Evolutionary conservation across 306 rosid species (phyloP).

Genomic region (Argentina anserina): DNA sequence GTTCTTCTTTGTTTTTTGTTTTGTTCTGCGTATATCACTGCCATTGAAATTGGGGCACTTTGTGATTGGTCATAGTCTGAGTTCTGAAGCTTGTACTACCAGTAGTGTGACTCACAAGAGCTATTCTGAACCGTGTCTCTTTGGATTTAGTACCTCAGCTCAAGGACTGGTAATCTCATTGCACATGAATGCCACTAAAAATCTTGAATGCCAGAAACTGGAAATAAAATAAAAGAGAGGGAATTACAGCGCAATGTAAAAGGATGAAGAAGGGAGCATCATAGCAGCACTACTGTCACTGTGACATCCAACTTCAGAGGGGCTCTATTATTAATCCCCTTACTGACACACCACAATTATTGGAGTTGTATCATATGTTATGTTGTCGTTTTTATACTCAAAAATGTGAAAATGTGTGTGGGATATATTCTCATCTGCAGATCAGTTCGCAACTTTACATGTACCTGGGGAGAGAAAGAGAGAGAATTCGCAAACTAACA

Average conservation of each 20-base stretch:
- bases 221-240: background rate
- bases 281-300: background rate
- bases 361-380: background rate
- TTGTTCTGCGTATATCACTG: conserved; percentile 6
- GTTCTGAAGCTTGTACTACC: background rate
- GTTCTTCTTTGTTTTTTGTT: background rate
- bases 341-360: background rate
- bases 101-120: background rate
- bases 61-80: conserved; percentile 16
- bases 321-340: background rate
- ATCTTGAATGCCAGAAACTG: background rate
- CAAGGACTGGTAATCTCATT: background rate
- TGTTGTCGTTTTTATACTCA: background rate
- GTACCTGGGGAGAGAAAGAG: background rate
- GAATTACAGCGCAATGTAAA: background rate
- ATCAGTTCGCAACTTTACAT: background rate
- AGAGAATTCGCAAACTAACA: too few relatives aligned
- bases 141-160: background rate
- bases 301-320: background rate
- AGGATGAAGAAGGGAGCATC: conserved; percentile 2
- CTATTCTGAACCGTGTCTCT: background rate
- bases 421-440: background rate
- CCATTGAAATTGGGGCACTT: conserved; percentile 19
- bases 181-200: conserved; percentile 1
- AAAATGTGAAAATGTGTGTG: background rate